These are phyloP conservation scores for Penicillium herquei DNA, from an alignment of 495 filamentous ascomycete genomes.

Conservation along the genomic window DNA sequence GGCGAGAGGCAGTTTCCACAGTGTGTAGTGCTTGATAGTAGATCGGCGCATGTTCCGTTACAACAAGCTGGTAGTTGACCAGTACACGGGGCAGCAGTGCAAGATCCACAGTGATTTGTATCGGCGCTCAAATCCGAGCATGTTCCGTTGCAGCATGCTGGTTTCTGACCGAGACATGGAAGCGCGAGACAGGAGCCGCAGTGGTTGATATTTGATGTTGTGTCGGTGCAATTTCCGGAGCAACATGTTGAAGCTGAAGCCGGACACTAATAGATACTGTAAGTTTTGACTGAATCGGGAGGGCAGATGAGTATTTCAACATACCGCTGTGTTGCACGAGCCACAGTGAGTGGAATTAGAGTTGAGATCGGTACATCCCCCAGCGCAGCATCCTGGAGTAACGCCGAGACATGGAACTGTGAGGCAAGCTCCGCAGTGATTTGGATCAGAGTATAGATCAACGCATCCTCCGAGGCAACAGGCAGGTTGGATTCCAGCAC, in stretches of 20 bases:
- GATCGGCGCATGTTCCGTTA: conserved; percentile 8
- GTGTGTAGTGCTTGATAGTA: conserved; percentile 1
- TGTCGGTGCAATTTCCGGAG: conserved; percentile 15
- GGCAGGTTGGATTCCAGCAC: conserved; percentile 9
- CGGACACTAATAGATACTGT: neutral
- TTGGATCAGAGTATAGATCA: conserved; percentile 8
- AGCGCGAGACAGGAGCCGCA: conserved; percentile 14
- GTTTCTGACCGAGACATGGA: neutral
- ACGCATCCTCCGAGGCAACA: conserved; percentile 15
- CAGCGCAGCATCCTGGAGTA: conserved; percentile 9
- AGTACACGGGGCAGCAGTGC: conserved; percentile 4
- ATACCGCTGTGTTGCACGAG: conserved; percentile 1
- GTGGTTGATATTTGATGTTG: conserved; percentile 1
- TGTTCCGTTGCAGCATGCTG: conserved; percentile 14
- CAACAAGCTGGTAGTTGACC: conserved; percentile 15
- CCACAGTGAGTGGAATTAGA: conserved; percentile 6
- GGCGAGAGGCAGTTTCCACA: conserved; percentile 8
- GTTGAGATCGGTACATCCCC: conserved; percentile 4
- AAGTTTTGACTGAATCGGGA: neutral
- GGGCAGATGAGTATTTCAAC: neutral
- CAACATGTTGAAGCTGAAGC: conserved; percentile 11
- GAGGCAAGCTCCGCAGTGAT: conserved; percentile 14
- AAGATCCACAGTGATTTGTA: conserved; percentile 10
- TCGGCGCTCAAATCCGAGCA: too few species aligned
- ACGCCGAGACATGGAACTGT: conserved; percentile 14